Evolutionary conservation across 371 early-diverging fungal genomes (phyloP).

Genomic region (Rhizopus arrhizus): DNA sequence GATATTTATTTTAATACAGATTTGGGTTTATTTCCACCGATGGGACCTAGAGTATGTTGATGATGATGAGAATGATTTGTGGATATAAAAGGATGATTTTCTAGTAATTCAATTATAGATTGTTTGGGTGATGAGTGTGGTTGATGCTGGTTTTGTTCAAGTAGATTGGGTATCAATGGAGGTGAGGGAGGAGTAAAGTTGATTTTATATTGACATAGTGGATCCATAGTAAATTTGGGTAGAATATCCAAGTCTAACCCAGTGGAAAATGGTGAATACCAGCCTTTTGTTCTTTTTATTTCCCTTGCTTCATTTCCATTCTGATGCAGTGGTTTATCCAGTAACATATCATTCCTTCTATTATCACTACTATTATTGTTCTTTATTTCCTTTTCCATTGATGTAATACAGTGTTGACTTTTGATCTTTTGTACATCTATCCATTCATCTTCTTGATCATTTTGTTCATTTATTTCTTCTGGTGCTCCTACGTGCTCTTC

Average conservation of each 20-base stretch:
- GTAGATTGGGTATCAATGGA: conserved; percentile 8
- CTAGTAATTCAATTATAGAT: conserved; percentile 24
- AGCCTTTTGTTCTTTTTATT: conserved; percentile 11
- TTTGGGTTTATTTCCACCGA: conserved; percentile 19
- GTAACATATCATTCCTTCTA: background rate
- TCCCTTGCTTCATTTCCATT: background rate
- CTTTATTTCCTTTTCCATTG: background rate
- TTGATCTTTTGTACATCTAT: background rate
- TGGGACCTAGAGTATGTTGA: conserved; percentile 19
- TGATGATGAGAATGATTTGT: conserved; percentile 9
- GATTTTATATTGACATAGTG: conserved; percentile 20
- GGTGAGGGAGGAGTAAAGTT: conserved; percentile 8
- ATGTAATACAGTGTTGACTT: background rate
- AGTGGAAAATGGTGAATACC: conserved; percentile 42
- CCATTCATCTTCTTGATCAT: conserved; percentile 14
- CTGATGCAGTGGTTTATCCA: background rate
- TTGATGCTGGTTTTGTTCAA: conserved; percentile 5
- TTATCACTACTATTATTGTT: background rate
- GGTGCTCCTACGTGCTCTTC: background rate
- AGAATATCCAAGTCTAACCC: conserved; percentile 38
- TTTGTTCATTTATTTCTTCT: conserved; percentile 6
- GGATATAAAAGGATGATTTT: conserved; percentile 34
- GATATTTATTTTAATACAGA: background rate
- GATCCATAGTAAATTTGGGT: conserved; percentile 23
- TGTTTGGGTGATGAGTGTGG: conserved; percentile 2